A percentile compares a stretch with the other conserved stretches of the same genome.
Conservation (phyloP, 202 grass and related monocot species). For the Bolboschoenoplectus hybrid region DNA sequence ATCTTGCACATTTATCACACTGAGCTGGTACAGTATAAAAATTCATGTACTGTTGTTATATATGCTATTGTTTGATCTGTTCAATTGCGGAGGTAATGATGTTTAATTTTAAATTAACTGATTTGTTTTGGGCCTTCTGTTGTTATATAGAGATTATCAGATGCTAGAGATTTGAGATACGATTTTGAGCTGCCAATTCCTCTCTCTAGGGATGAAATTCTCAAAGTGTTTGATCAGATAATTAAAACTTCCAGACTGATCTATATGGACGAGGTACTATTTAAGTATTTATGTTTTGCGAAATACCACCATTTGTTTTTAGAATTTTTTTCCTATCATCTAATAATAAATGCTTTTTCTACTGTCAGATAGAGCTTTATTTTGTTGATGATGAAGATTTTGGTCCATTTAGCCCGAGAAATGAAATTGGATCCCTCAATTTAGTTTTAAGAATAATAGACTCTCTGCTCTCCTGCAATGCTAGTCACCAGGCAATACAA, state of each 20-base stretch:
- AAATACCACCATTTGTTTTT: conserved; percentile 14
- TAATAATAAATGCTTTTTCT: conserved; percentile 31
- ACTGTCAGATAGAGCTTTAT: conserved; percentile 82
- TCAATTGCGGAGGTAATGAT: neutral
- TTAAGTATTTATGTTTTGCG: neutral
- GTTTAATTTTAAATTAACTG: conserved; percentile 14
- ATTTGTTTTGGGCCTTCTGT: conserved; percentile 29
- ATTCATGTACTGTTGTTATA: neutral
- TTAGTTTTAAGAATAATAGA: conserved; percentile 53
- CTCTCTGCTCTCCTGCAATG: conserved; percentile 40
- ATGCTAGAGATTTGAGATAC: conserved; percentile 50
- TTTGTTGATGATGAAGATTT: conserved; percentile 64
- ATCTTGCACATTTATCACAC: neutral
- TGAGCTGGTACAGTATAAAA: neutral
- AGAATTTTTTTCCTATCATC: neutral
- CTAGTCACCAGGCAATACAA: conserved; percentile 43
- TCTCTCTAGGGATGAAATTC: conserved; percentile 41
- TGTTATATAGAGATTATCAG: conserved; percentile 54
- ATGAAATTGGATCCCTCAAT: conserved; percentile 87
- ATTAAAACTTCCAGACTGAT: conserved; percentile 59
- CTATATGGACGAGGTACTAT: conserved; percentile 70
- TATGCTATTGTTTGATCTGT: neutral
- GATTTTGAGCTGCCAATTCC: conserved; percentile 51
- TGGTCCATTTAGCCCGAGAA: conserved; percentile 77
- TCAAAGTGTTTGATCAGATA: conserved; percentile 51